Conservation (phyloP, 495 filamentous ascomycete genomes). For the Hypoxylon perforatum region DNA sequence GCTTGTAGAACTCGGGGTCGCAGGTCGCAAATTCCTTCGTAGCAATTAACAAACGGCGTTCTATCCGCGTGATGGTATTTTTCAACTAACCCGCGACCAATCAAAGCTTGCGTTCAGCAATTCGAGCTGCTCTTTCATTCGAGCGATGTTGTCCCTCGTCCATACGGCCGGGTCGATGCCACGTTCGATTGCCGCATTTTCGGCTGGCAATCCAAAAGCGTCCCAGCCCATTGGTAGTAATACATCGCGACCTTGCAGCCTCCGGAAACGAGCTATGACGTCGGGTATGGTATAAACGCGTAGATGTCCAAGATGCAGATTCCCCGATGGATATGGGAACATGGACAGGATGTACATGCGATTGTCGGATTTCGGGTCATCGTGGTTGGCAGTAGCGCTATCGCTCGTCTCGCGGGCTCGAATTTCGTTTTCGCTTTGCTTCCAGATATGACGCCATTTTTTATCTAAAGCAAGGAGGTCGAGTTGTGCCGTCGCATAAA, state of each 20-base stretch:
- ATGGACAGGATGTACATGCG: conserved; percentile 87
- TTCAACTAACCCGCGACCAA: conserved; percentile 76
- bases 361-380: conserved; percentile 36
- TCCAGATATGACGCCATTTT: conserved; percentile 74
- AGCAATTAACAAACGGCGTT: conserved; percentile 21
- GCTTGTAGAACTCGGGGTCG: conserved; percentile 84
- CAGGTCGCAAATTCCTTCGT: conserved; percentile 84
- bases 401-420: background rate
- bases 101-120: conserved; percentile 83
- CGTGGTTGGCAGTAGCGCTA: conserved; percentile 1
- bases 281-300: conserved; percentile 93
- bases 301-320: conserved; percentile 89
- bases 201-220: conserved; percentile 88
- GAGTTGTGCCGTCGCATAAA: conserved; percentile 57
- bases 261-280: conserved; percentile 80
- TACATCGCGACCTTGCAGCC: conserved; percentile 79
- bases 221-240: conserved; percentile 94
- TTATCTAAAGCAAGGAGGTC: conserved; percentile 73
- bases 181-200: conserved; percentile 92
- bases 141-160: conserved; percentile 81
- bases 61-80: conserved; percentile 14
- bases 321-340: conserved; percentile 93
- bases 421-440: conserved; percentile 11
- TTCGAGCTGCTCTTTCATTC: conserved; percentile 84
- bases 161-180: conserved; percentile 81